These are phyloP conservation scores for Pleurotus eryngii DNA, from an alignment of 768 basidiomycete genomes.

Conservation along the genomic window DNA sequence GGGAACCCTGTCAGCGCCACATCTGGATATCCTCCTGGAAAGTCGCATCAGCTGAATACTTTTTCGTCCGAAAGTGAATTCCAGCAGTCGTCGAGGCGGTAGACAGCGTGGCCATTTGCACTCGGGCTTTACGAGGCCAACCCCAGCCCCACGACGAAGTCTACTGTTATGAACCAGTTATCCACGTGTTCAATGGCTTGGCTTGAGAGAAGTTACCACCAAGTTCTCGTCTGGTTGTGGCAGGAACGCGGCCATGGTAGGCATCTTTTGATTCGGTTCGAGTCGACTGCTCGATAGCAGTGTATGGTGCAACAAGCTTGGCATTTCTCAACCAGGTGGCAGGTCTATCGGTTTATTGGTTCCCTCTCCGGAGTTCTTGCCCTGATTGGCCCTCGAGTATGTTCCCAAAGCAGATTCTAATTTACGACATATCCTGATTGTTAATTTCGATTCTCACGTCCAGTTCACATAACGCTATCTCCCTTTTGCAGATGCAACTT, in stretches of 20 bases:
- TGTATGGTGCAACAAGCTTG: neutral
- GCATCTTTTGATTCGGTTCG: no score
- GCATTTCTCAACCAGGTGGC: neutral
- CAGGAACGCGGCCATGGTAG: no score
- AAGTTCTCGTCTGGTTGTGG: neutral
- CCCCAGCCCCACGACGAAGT: no score
- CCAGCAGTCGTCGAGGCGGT: no score
- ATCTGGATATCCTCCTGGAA: no score
- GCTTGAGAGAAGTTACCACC: neutral
- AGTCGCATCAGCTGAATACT: no score
- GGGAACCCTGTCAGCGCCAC: no score
- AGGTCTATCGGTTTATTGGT: neutral
- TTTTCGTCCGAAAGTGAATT: no score
- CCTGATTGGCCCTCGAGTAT: conserved; percentile 2
- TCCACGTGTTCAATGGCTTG: no score
- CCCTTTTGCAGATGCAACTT: conserved; percentile 20
- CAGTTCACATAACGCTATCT: conserved; percentile 20
- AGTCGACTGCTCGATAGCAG: no score
- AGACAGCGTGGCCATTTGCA: neutral
- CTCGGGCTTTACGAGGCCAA: neutral
- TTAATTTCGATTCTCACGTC: conserved; percentile 15
- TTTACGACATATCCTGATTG: neutral
- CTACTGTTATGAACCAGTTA: no score
- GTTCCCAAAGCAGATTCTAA: neutral
- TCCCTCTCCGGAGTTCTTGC: conserved; percentile 6